Conservation (phyloP, 805 yeast species). For the Cyberlindnera galapagoensis region DNA sequence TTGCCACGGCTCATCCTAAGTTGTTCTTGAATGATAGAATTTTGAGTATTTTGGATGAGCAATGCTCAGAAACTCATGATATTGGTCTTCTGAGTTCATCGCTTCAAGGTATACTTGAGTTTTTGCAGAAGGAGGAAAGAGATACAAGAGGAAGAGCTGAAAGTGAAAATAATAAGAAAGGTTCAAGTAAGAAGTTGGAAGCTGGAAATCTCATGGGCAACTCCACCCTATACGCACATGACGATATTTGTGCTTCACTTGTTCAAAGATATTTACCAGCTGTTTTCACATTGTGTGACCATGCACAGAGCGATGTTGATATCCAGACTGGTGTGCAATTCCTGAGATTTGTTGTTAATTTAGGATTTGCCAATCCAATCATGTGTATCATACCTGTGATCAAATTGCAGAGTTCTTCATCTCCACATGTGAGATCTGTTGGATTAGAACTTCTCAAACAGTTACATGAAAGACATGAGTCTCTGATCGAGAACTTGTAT, state of each 20-base stretch:
- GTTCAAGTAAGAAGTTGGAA: too few species aligned
- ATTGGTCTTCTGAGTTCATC: conserved; percentile 42
- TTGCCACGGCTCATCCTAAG: conserved; percentile 60
- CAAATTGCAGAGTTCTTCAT: conserved; percentile 56
- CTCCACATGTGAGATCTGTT: conserved; percentile 33
- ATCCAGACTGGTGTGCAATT: conserved; percentile 49
- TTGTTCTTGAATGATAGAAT: conserved; percentile 56
- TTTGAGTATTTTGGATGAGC: conserved; percentile 44
- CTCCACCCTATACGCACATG: conserved; percentile 42
- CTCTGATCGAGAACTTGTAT: conserved; percentile 61
- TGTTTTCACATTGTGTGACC: conserved; percentile 43
- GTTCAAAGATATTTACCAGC: conserved; percentile 53
- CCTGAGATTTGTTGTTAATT: conserved; percentile 46
- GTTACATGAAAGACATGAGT: conserved; percentile 60
- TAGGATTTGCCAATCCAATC: conserved; percentile 75
- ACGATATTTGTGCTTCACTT: conserved; percentile 69
- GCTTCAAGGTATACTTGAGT: conserved; percentile 49
- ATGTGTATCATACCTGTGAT: conserved; percentile 60
- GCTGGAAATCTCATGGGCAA: conserved; percentile 45
- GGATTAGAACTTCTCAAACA: conserved; percentile 50
- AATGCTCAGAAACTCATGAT: conserved; percentile 31
- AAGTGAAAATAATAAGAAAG: conserved; percentile 25
- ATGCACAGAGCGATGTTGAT: conserved; percentile 33
- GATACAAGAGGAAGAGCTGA: conserved; percentile 37
- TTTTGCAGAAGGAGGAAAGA: conserved; percentile 51